Base-by-base conservation (phyloP, 768 basidiomycete genomes). In the Boletus speciosus region DNA sequence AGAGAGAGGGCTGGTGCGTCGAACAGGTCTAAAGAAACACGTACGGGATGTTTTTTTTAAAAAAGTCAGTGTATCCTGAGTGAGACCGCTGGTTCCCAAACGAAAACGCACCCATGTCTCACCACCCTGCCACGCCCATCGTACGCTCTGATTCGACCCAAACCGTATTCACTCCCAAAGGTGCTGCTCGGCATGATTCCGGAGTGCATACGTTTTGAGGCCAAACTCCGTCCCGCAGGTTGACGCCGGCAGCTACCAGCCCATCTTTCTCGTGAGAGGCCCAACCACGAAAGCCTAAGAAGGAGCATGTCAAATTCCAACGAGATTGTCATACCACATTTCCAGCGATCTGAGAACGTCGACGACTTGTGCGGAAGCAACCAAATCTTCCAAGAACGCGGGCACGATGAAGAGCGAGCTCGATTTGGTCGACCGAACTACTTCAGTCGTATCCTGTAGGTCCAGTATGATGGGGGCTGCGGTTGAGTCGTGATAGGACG, bases 141-240 rank as follows among this genome's bases (percentile, higher is more conserved):
- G 23, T 23, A 23, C 19, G 19, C 19, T 19, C 19, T 19, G 19
- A 19, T 19, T 19, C 19, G 19, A 19, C 19, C 19, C 19, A 19
- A 19, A 19, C 19, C 19, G 19, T 19, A 19, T 19, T 19, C 19
- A 19, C 19, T 19, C 19, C 19, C 19, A 19, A 19, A 19, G 19
- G 1, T 19, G 19, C 19, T 19, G 19, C 19, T 19, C 19, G 19
- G 19, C 19, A 19, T 19, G 19, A 19, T 19, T 19, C 19, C 19
- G 19, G 19, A 19, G 19, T 19, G 19, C 19, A 19, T 55, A 37
- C 0, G 67, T 19, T 64, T 9, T 19, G 70, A 57, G 53, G 7
- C 72, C 68, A 32, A 70, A 67, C 55, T 78, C 77, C 1, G 74
- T 78, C 16, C 55, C 61, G 14, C 78, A 77, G 37, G 9, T 66